Base-by-base conservation (phyloP, 1,284 basidiomycete species). In the Naganishia albida region DNA sequence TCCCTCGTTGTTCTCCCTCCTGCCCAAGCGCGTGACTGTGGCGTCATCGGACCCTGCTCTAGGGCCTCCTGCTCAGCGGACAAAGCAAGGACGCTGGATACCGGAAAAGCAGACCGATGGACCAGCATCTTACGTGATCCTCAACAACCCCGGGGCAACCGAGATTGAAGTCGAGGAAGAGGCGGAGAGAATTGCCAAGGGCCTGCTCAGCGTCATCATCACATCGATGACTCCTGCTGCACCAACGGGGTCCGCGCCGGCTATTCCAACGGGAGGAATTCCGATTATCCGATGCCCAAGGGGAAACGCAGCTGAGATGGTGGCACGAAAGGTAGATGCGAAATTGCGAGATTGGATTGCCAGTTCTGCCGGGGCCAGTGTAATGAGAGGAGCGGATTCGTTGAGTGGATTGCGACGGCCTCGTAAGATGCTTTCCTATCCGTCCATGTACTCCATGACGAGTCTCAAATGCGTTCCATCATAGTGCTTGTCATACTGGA, bases 261-360 rank as follows among this genome's bases (percentile, higher is more conserved):
- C 59, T 38, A 6, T 20, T 4, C 10, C 46, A 12, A 42, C 39
- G 38, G 52, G 40, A 18, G 34, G 25, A n/a, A 88, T 97, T 7
- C 96, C 96, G 6, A 90, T 96, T 74, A 98, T 99, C 68, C 88
- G 96, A 38, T 90, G 91, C 66, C 96, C 96, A 3, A 83, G 89
- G 73, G 95, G 95, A 0, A 98, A 98, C 77, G 96, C 96, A 2
- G 95, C 95, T 20, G 96, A 99, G 79, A 96, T 98, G 90, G 88
- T 99, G 1, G 93, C 94, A 1, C 89, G 93, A 77, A 97, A 93
- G 77, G 83, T 99, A 7, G 96, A 99, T 73, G 85, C 87, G 28
- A 93, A 92, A 79, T 88, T 99, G 70, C 83, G 94, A 54, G 94
- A 99, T 74, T 92, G 93, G 59, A 83, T 95, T 26, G 88, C 88